Evolutionary conservation across 345 rosid species (phyloP).

Genomic region (Lepidium aucheri): DNA sequence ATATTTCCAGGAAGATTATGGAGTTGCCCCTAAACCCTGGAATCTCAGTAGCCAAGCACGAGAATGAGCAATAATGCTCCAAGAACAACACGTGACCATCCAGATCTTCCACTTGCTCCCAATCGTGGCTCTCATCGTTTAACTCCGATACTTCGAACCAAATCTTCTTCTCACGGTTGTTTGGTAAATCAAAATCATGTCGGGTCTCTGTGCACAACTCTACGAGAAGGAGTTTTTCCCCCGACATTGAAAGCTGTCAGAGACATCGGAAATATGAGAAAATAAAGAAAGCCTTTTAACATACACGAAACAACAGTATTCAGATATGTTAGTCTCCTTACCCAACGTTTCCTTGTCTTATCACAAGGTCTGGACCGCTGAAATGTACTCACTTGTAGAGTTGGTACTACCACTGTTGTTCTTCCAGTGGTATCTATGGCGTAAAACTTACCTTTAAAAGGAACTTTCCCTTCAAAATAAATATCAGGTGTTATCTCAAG

Average conservation of each 20-base stretch:
- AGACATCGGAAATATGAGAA: not conserved
- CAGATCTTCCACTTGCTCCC: constrained; percentile 14
- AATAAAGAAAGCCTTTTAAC: no score
- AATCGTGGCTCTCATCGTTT: constrained; percentile 12
- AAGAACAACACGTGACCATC: constrained; percentile 15
- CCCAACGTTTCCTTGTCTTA: no score
- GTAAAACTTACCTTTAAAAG: constrained; percentile 4
- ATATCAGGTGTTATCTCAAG: not conserved
- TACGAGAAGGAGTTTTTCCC: constrained; percentile 11
- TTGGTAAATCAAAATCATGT: not conserved
- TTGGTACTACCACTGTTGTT: constrained; percentile 10
- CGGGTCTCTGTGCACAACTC: not conserved
- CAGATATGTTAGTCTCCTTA: no score
- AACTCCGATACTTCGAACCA: constrained; percentile 12
- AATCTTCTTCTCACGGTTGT: not conserved
- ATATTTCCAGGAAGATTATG: not conserved
- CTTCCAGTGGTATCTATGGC: not conserved
- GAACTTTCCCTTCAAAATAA: not conserved
- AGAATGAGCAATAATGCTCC: not conserved
- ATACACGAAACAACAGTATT: no score
- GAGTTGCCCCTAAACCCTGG: constrained; percentile 1
- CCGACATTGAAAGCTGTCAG: constrained; percentile 1
- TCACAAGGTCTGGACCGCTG: not conserved
- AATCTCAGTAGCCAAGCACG: constrained; percentile 15
- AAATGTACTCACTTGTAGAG: not conserved